A percentile compares a stretch with the other conserved stretches of the same genome.
Conservation (phyloP, 768 basidiomycete species). For the Mycena latifolia region DNA sequence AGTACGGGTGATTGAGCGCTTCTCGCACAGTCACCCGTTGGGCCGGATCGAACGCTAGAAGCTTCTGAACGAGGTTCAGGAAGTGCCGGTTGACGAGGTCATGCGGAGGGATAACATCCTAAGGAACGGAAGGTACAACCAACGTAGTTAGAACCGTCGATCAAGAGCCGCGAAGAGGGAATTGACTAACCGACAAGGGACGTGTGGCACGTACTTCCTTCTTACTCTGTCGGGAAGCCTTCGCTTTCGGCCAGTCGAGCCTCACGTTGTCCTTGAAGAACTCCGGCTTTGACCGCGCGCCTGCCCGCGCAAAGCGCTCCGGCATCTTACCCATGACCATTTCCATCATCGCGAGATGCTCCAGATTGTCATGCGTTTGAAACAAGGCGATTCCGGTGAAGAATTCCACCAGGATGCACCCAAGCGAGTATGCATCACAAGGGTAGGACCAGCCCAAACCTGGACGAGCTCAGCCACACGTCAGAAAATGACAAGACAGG, state of each 20-base stretch:
- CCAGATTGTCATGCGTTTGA: conserved; percentile 98
- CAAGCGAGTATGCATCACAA: conserved; percentile 98
- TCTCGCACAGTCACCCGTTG: conserved; percentile 90
- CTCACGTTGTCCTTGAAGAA: conserved; percentile 91
- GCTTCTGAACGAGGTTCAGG: conserved; percentile 86
- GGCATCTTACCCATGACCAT: conserved; percentile 99
- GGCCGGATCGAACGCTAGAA: conserved; percentile 91
- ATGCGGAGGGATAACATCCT: conserved; percentile 89
- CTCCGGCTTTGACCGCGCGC: conserved; percentile 87
- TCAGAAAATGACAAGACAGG: conserved; percentile 9
- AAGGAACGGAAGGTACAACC: conserved; percentile 28
- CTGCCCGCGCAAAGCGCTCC: conserved; percentile 81
- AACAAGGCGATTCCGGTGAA: conserved; percentile 98
- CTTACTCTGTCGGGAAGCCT: conserved; percentile 89
- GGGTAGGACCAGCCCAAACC: conserved; percentile 98
- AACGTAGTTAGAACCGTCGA: conserved; percentile 25
- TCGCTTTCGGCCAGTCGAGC: conserved; percentile 93
- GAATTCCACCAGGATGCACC: conserved; percentile 99
- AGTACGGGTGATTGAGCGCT: conserved; percentile 91
- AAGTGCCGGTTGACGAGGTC: conserved; percentile 85
- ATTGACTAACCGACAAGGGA: conserved; percentile 73
- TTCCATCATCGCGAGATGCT: conserved; percentile 99
- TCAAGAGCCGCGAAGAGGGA: conserved; percentile 13
- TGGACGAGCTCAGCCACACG: conserved; percentile 46
- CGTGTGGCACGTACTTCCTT: conserved; percentile 94